phyloP scores from a whole-genome alignment of 306 rosid genomes.

The Gleditsia sinensis region DNA sequence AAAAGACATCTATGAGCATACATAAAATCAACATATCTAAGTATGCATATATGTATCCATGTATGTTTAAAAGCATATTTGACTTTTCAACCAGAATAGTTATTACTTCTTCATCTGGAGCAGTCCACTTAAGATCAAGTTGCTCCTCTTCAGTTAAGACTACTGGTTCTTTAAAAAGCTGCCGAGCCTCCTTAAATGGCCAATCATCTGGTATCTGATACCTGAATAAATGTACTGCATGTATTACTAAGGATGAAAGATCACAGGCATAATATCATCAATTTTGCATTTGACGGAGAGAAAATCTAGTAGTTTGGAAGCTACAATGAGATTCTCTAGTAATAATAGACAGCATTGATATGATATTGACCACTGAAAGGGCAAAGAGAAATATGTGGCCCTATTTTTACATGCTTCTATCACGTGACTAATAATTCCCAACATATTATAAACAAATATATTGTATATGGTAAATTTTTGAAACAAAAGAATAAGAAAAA shows the following conservation, averaged over 20 bases:
- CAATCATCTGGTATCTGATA: slow-evolving; percentile 87
- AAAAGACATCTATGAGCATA: neutral
- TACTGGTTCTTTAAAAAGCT: slow-evolving; percentile 81
- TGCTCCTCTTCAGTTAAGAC: slow-evolving; percentile 70
- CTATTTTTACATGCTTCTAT: slow-evolving; percentile 7
- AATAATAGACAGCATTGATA: slow-evolving; percentile 3
- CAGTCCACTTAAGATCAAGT: slow-evolving; percentile 83
- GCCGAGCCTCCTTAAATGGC: slow-evolving; percentile 92
- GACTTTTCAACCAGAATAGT: slow-evolving; percentile 24
- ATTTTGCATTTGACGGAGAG: slow-evolving; percentile 2
- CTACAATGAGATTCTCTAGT: neutral
- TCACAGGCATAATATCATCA: slow-evolving; percentile 9
- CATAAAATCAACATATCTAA: slow-evolving; percentile 19
- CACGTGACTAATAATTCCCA: neutral
- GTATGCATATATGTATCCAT: neutral
- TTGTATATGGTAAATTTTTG: neutral
- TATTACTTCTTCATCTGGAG: slow-evolving; percentile 92
- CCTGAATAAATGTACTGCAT: slow-evolving; percentile 46
- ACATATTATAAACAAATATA: neutral
- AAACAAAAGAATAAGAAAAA: slow-evolving; percentile 31
- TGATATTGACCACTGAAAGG: neutral
- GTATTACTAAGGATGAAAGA: slow-evolving; percentile 19
- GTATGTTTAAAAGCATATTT: slow-evolving; percentile 28
- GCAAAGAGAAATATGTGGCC: slow-evolving; percentile 22
- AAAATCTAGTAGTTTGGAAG: neutral